These are phyloP conservation scores for Bruguiera gymnorhiza DNA, from an alignment of 345 rosid species.

Conservation along the genomic window DNA sequence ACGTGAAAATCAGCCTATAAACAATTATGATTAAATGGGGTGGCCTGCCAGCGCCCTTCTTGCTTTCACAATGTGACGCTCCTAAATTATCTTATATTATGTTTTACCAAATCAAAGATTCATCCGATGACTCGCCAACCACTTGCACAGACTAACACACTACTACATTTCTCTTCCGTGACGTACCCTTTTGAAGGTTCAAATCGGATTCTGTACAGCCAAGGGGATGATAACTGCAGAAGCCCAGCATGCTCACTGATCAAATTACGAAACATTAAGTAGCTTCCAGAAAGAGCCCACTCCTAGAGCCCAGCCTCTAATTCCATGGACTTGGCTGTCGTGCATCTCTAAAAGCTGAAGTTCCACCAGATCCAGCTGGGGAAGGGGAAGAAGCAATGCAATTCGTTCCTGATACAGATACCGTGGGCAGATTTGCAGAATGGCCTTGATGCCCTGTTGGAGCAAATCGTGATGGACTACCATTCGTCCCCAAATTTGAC, in stretches of 20 bases:
- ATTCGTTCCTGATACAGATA: slow-evolving; percentile 62
- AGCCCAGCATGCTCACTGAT: too few species aligned
- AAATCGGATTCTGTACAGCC: neutral
- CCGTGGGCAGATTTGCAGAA: slow-evolving; percentile 44
- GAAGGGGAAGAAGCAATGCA: slow-evolving; percentile 58
- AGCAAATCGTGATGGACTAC: slow-evolving; percentile 82
- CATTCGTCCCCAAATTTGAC: slow-evolving; percentile 39
- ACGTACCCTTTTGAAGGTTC: neutral
- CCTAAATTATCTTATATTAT: too few species aligned
- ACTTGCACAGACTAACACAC: neutral
- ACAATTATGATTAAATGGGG: too few species aligned
- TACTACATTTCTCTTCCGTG: neutral
- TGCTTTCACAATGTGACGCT: too few species aligned
- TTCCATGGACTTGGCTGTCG: slow-evolving; percentile 85
- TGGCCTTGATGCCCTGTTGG: slow-evolving; percentile 44
- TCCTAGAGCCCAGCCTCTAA: slow-evolving; percentile 21
- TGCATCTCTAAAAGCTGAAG: slow-evolving; percentile 75
- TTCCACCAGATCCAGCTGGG: slow-evolving; percentile 91
- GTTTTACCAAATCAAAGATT: too few species aligned
- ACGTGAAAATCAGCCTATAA: too few species aligned
- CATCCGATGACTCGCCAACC: neutral
- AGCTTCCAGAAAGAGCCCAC: too few species aligned
- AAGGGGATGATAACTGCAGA: too few species aligned
- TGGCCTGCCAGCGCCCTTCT: too few species aligned
- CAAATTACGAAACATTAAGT: neutral